These are phyloP conservation scores for Cystofilobasidium macerans DNA, from an alignment of 768 basidiomycete species.

Conservation along the genomic window DNA sequence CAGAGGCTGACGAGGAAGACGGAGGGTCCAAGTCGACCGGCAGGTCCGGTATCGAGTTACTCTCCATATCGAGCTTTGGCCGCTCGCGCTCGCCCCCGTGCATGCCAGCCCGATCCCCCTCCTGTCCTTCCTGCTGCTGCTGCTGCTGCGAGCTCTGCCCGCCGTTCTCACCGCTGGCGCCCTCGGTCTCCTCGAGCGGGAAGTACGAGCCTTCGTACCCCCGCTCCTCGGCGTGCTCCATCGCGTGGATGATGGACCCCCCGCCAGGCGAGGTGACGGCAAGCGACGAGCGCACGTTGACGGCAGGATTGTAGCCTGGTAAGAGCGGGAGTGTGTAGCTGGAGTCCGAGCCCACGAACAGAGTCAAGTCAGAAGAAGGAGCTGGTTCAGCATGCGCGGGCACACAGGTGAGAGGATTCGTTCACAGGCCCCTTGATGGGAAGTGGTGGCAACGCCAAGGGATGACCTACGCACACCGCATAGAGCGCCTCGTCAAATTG, in stretches of 20 bases:
- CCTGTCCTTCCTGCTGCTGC: slow-evolving; percentile 24
- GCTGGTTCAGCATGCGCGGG: not conserved
- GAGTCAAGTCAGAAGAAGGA: not conserved
- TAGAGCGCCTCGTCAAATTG: slow-evolving; percentile 90
- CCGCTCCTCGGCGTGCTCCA: slow-evolving; percentile 79
- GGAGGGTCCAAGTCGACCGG: not conserved
- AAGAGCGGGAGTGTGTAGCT: slow-evolving; percentile 86
- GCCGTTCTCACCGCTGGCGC: not conserved
- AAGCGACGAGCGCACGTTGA: slow-evolving; percentile 73
- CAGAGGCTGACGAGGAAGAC: too few relatives aligned
- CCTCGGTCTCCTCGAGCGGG: slow-evolving; percentile 29
- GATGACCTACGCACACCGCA: slow-evolving; percentile 45
- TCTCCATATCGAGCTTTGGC: slow-evolving; percentile 27
- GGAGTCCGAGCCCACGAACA: not conserved
- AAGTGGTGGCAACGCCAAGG: not conserved
- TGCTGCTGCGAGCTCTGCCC: slow-evolving; percentile 21
- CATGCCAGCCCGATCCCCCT: too few relatives aligned
- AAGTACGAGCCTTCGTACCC: slow-evolving; percentile 85
- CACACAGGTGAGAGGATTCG: too few relatives aligned
- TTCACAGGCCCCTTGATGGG: too few relatives aligned
- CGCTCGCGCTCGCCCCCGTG: not conserved
- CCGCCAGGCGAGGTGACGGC: slow-evolving; percentile 46
- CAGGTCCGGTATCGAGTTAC: slow-evolving; percentile 3
- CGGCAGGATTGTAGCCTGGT: slow-evolving; percentile 76
- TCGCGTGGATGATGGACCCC: slow-evolving; percentile 53